Conservation (phyloP, 2,329 filamentous ascomycete genomes). For the Calonectria pteridis region DNA sequence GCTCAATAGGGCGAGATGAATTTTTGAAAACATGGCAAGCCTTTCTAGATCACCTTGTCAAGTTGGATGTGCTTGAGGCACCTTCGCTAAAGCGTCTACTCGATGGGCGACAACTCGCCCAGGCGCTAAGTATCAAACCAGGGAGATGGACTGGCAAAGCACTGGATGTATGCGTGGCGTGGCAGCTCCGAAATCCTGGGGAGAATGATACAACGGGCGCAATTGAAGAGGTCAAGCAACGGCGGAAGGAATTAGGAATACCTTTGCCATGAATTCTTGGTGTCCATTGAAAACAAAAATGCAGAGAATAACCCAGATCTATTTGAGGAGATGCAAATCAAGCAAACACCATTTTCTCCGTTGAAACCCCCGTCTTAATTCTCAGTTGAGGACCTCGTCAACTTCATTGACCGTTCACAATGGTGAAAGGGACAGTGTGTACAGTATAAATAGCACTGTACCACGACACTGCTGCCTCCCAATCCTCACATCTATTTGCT, state of each 20-base stretch:
- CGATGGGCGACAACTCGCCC: slow-evolving; percentile 80
- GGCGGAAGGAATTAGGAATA: slow-evolving; percentile 65
- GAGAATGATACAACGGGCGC: slow-evolving; percentile 69
- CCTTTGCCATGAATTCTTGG: slow-evolving; percentile 19
- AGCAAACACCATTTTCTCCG: background rate
- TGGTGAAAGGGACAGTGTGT: background rate
- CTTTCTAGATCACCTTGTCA: slow-evolving; percentile 67
- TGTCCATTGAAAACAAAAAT: background rate
- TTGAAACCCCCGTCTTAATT: background rate
- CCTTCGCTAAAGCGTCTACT: slow-evolving; percentile 73
- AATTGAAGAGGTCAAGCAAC: slow-evolving; percentile 69
- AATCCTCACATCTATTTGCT: background rate
- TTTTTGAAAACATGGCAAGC: slow-evolving; percentile 65
- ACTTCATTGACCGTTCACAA: too few relatives aligned
- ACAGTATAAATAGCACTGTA: background rate
- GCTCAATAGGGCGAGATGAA: slow-evolving; percentile 54
- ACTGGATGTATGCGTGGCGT: slow-evolving; percentile 83
- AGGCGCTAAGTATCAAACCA: slow-evolving; percentile 76
- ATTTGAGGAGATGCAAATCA: too few relatives aligned
- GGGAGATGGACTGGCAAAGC: slow-evolving; percentile 89
- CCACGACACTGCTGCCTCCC: background rate
- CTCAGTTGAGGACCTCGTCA: background rate
- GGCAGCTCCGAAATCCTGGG: slow-evolving; percentile 87
- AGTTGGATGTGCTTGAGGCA: slow-evolving; percentile 69
- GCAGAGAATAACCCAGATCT: background rate